A percentile compares a stretch with the other conserved stretches of the same genome.
Conservation (phyloP, 176 grass and related monocot genomes). For the Avena eriantha region DNA sequence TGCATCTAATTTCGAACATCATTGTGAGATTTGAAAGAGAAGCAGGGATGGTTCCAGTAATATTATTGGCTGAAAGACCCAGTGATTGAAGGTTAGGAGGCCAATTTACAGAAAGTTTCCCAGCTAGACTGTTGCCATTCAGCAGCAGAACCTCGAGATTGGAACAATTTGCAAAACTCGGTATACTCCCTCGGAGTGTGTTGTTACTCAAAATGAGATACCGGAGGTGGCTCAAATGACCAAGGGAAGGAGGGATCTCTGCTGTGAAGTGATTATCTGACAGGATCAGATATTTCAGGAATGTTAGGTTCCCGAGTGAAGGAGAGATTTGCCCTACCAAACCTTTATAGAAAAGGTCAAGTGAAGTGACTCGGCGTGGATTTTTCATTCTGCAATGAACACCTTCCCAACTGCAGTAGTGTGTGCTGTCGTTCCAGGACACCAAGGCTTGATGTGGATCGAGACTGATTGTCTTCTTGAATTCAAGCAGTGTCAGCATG, state of each 20-base stretch:
- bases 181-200: neutral
- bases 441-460: slow-evolving; percentile 25
- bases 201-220: neutral
- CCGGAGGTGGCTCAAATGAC: neutral
- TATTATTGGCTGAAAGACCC: neutral
- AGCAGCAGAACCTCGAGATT: neutral
- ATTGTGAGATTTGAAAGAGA: slow-evolving; percentile 27
- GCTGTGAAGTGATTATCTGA: neutral
- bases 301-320: slow-evolving; percentile 16
- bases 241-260: slow-evolving; percentile 33
- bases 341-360: neutral
- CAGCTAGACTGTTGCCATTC: neutral
- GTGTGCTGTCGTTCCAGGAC: slow-evolving; percentile 45
- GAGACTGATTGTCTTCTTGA: neutral
- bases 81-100: neutral
- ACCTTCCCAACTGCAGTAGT: slow-evolving; percentile 38
- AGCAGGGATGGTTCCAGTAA: neutral
- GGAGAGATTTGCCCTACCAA: slow-evolving; percentile 29
- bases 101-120: neutral
- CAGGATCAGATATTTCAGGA: neutral
- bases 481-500: slow-evolving; percentile 21
- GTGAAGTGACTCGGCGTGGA: neutral
- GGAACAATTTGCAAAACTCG: slow-evolving; percentile 18
- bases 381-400: neutral
- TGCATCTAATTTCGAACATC: neutral